These are phyloP conservation scores for Scheffersomyces parashehatae DNA, from an alignment of 1,139 yeast species.

Conservation along the genomic window DNA sequence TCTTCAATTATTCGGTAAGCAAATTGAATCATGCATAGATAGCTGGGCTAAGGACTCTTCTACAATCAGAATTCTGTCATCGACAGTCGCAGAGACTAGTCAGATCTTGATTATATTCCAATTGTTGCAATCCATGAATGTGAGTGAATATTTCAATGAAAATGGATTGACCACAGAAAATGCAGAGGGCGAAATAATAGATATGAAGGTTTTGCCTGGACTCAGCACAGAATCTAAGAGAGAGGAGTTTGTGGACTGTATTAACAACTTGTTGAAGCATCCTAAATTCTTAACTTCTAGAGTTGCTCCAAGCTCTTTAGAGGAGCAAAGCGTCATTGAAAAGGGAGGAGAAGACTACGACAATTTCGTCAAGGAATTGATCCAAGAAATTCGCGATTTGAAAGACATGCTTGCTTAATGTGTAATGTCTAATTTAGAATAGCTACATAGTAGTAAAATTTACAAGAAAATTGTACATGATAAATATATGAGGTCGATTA, in stretches of 20 bases:
- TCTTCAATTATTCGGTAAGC: constrained; percentile 63
- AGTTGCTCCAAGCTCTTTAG: constrained; percentile 60
- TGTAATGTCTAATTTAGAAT: too few species aligned
- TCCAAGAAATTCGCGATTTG: constrained; percentile 56
- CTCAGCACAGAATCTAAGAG: constrained; percentile 59
- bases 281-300: constrained; percentile 80
- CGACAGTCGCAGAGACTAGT: constrained; percentile 74
- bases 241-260: constrained; percentile 54
- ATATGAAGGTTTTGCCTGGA: constrained; percentile 54
- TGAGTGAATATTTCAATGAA: constrained; percentile 38
- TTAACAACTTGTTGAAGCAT: constrained; percentile 76
- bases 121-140: constrained; percentile 52
- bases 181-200: constrained; percentile 18
- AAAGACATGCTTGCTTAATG: constrained; percentile 30
- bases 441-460: too few species aligned
- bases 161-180: constrained; percentile 11
- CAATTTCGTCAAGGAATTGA: constrained; percentile 48
- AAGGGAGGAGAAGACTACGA: constrained; percentile 41
- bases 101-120: constrained; percentile 71
- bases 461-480: too few species aligned
- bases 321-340: constrained; percentile 59
- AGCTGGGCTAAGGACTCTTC: constrained; percentile 69
- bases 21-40: constrained; percentile 60
- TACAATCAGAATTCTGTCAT: constrained; percentile 57
- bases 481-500: too few species aligned